Percentiles rank a stretch among this genome's conserved stretches.
Evolutionary conservation across 148 eudicot species (phyloP).

Genomic region (Cornus controversa): DNA sequence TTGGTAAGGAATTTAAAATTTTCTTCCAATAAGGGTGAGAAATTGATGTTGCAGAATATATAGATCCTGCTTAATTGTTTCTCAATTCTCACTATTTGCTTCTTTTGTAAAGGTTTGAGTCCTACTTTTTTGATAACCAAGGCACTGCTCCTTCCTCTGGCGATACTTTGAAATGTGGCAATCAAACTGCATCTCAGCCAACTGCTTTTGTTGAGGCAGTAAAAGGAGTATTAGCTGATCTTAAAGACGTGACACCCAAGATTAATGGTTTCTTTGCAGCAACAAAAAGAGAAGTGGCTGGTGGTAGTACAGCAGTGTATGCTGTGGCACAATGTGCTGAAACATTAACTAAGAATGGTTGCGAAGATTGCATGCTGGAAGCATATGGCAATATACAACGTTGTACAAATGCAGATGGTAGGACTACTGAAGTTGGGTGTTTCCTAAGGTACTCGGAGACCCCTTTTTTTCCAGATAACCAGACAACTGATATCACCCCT

Average conservation of each 20-base stretch:
- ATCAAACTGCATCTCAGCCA: conserved; percentile 26
- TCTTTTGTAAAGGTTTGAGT: conserved; percentile 36
- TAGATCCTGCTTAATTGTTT: too few species aligned
- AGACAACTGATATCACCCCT: conserved; percentile 31
- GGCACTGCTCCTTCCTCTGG: too few species aligned
- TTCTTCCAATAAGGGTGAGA: too few species aligned
- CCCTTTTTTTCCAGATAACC: conserved; percentile 41
- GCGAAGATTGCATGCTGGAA: conserved; percentile 35
- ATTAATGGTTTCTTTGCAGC: conserved; percentile 41
- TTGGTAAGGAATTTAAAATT: too few species aligned
- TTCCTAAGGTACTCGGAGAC: conserved; percentile 35
- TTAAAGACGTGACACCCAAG: conserved; percentile 32
- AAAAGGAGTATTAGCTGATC: conserved; percentile 22
- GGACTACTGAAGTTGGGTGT: conserved; percentile 40
- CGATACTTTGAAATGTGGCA: conserved; percentile 32
- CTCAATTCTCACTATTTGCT: not conserved
- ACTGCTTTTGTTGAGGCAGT: conserved; percentile 18
- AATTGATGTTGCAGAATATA: too few species aligned
- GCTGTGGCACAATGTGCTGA: conserved; percentile 48
- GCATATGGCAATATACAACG: conserved; percentile 30
- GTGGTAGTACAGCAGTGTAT: conserved; percentile 22
- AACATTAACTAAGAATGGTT: conserved; percentile 26
- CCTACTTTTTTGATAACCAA: conserved; percentile 37
- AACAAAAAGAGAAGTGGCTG: conserved; percentile 15
- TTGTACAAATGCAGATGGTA: conserved; percentile 40